Conservation (phyloP, 768 basidiomycete species). For the Boletus sensibilis region DNA sequence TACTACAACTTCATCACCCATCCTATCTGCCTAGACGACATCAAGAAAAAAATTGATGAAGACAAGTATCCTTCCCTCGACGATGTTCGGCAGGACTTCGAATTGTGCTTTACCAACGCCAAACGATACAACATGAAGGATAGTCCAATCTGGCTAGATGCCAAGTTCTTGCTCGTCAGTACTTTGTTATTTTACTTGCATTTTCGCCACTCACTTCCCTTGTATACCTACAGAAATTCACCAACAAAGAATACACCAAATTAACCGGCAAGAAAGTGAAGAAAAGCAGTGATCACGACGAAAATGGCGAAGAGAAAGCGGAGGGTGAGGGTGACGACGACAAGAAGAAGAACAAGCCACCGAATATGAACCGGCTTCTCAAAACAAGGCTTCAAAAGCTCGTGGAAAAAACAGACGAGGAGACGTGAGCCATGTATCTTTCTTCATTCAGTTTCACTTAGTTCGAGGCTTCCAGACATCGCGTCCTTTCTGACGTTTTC, state of each 20-base stretch:
- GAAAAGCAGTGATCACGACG: conserved; percentile 39
- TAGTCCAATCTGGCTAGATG: conserved; percentile 77
- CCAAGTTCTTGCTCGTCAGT: conserved; percentile 77
- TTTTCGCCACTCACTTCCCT: conserved; percentile 1
- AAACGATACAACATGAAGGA: conserved; percentile 81
- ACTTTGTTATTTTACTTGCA: background rate
- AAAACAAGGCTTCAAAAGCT: conserved; percentile 72
- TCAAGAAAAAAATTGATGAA: conserved; percentile 73
- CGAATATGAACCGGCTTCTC: conserved; percentile 64
- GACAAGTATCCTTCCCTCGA: conserved; percentile 60
- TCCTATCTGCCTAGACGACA: conserved; percentile 87
- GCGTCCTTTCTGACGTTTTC: conserved; percentile 68
- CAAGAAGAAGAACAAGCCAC: conserved; percentile 50
- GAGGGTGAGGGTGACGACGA: conserved; percentile 47
- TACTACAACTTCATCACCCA: conserved; percentile 79
- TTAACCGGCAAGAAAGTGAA: conserved; percentile 44
- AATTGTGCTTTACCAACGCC: conserved; percentile 77
- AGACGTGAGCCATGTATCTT: conserved; percentile 45
- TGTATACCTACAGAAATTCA: conserved; percentile 42
- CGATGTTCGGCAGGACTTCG: conserved; percentile 68
- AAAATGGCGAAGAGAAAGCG: conserved; percentile 39
- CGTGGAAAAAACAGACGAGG: conserved; percentile 66
- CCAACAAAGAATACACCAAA: conserved; percentile 44
- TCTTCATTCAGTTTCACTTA: background rate
- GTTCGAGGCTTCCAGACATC: conserved; percentile 47